Evolutionary conservation across 2,329 filamentous ascomycete species (phyloP).

Genomic region (Fusarium paranaense): DNA sequence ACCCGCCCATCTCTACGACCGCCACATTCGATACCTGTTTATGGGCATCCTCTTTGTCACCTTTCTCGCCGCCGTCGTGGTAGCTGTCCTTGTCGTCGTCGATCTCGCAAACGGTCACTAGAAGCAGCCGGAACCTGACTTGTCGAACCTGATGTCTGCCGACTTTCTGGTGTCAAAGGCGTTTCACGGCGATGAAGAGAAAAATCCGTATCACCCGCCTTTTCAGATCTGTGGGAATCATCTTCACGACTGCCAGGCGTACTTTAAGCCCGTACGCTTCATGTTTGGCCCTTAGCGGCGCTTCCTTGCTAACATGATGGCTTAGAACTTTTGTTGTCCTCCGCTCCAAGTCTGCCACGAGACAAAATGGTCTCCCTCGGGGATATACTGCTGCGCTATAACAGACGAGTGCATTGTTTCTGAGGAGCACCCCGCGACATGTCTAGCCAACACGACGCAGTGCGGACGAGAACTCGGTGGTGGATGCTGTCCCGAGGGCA

Average conservation of each 20-base stretch:
- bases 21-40: conserved; percentile 40
- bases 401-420: conserved; percentile 19
- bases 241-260: conserved; percentile 24
- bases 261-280: conserved; percentile 22
- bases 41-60: conserved; percentile 41
- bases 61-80: conserved; percentile 37
- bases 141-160: not conserved
- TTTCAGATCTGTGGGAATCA: conserved; percentile 10
- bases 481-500: conserved; percentile 26
- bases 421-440: conserved; percentile 13
- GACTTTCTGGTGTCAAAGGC: not conserved
- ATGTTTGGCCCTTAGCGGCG: not conserved
- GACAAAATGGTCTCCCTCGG: conserved; percentile 17
- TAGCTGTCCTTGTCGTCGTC: conserved; percentile 36
- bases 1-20: conserved; percentile 39
- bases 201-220: conserved; percentile 6
- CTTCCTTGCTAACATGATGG: not conserved
- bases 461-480: conserved; percentile 19
- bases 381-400: conserved; percentile 25
- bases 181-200: not conserved
- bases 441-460: conserved; percentile 22
- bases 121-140: conserved; percentile 4
- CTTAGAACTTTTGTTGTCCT: conserved; percentile 24
- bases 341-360: conserved; percentile 16
- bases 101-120: conserved; percentile 8